Base-by-base conservation (phyloP, 257 asterid genomes). In the Solanum pimpinellifolium region DNA sequence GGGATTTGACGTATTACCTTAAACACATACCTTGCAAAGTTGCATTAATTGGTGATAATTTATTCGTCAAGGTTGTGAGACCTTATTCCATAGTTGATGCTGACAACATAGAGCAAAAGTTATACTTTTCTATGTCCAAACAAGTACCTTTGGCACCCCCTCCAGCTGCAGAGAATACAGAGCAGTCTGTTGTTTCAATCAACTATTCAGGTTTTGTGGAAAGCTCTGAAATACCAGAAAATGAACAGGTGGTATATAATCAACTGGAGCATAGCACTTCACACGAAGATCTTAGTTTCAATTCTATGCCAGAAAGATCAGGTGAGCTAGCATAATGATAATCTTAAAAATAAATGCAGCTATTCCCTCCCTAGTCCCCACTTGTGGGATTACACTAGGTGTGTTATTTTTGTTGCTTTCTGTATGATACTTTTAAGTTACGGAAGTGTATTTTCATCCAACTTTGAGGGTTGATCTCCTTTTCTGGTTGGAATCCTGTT, bases 21-120 rank as follows among this genome's bases (percentile, higher is more conserved):
- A 92, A 93, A 90, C 92, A 93, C 87, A 88, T 95, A 72, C 91
- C 94, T 42, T 90, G 98, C 93, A 95, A 95, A 92, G 91, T 89
- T 65, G 98, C 97, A n/a, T 39, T 91, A 56, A 86, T 94, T 60
- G 95, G 59, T 46, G 97, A 95, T 69, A 90, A 93, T 89, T 92
- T 92, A 60, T 78, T 90, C 5, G 75, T 93, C 85, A 86, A 90
- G 73, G 83, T 92, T 68, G 69, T 91, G 90, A 92, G 93, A 87
- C 82, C 90, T 73, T 74, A 74, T 88, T 72, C 90, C 62, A 75
- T 78, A 8, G 89, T 85, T 85, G 96, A 91, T 77, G 86, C 88
- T 47, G 93, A 93, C 23, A 85, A 39, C 84, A 56, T 90, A 56
- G 97, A 93, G 66, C 87, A 85, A 42, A 90, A 92, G 88, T 82